Conservation (phyloP, 176 grass and related monocot species). For the Oryza glaberrima region DNA sequence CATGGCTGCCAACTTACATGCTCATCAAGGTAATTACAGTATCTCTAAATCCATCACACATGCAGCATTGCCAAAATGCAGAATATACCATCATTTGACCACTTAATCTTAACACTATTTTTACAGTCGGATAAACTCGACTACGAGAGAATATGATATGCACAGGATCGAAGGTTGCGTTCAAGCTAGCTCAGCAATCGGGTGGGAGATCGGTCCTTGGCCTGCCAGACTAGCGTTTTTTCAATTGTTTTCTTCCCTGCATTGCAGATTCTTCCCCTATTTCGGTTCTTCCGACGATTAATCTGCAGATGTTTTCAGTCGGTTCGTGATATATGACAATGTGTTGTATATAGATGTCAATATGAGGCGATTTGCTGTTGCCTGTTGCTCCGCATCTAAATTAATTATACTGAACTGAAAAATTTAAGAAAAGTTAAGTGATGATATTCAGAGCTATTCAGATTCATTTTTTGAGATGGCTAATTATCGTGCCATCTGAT, state of each 20-base stretch:
- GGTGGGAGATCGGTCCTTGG: background rate
- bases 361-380: background rate
- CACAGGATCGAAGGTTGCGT: background rate
- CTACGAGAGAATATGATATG: conserved; percentile 57
- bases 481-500: background rate
- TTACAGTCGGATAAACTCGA: conserved; percentile 60
- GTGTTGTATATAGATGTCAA: background rate
- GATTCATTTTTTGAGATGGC: background rate
- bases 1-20: conserved; percentile 96
- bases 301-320: background rate
- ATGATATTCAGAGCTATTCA: background rate
- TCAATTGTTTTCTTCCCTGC: background rate
- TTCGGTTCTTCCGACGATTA: background rate
- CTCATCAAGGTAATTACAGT: conserved; percentile 73
- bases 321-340: background rate
- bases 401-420: too few relatives aligned
- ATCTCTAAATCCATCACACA: background rate
- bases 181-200: background rate
- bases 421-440: too few relatives aligned
- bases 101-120: background rate
- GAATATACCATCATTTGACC: background rate
- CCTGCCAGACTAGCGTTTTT: background rate
- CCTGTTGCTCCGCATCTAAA: background rate
- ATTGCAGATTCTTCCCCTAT: background rate
- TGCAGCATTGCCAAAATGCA: background rate